phyloP scores from a whole-genome alignment of 495 filamentous ascomycete genomes.

The Aspergillus ellipticus region DNA sequence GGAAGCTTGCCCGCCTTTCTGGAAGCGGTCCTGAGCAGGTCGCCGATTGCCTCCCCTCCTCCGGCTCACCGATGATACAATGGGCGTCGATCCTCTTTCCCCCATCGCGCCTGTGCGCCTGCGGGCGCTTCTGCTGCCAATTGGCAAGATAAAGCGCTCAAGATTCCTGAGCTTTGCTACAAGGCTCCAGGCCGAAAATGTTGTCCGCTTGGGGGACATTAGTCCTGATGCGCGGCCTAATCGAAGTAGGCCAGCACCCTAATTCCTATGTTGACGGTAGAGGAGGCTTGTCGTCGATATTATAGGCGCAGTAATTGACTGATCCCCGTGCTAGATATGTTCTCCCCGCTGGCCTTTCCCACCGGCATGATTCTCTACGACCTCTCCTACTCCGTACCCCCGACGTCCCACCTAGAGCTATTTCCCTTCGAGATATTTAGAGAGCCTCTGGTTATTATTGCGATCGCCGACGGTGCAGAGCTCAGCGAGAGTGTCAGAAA shows the following conservation, averaged over 20 bases:
- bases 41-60: constrained; percentile 27
- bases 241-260: constrained; percentile 60
- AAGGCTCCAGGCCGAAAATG: constrained; percentile 72
- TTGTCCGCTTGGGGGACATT: constrained; percentile 86
- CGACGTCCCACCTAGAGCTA: constrained; percentile 70
- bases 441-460: constrained; percentile 75
- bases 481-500: constrained; percentile 41
- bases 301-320: constrained; percentile 25
- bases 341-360: constrained; percentile 90
- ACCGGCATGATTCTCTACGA: constrained; percentile 87
- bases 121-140: constrained; percentile 75
- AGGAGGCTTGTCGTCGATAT: background rate
- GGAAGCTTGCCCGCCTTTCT: constrained; percentile 22
- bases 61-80: constrained; percentile 48
- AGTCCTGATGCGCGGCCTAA: constrained; percentile 83
- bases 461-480: constrained; percentile 69
- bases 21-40: constrained; percentile 35
- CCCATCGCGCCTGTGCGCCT: constrained; percentile 87
- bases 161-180: constrained; percentile 76
- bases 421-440: constrained; percentile 83
- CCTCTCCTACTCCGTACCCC: constrained; percentile 72
- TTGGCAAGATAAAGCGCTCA: constrained; percentile 78
- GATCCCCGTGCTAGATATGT: constrained; percentile 65
- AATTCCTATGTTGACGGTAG: background rate
- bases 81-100: constrained; percentile 82